A percentile compares a stretch with the other conserved stretches of the same genome.
Evolutionary conservation across 768 basidiomycete species (phyloP).

Genomic region (Leccinum uliginosum): DNA sequence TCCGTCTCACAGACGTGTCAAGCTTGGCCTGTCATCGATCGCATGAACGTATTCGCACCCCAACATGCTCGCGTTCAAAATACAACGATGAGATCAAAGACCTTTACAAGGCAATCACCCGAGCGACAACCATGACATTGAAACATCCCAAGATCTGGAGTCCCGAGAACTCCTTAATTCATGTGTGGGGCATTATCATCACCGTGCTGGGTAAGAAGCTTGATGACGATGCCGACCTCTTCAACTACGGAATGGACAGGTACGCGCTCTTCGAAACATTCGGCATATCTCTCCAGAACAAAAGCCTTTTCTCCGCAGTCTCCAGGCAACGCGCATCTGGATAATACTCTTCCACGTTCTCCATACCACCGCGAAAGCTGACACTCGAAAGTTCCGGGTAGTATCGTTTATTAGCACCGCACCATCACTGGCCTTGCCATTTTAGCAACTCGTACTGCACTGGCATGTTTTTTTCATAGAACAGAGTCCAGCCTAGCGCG

Average conservation of each 20-base stretch:
- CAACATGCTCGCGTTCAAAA: conserved; percentile 17
- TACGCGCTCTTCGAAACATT: not conserved
- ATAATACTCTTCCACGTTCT: conserved; percentile 35
- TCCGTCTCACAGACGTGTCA: not conserved
- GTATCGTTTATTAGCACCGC: conserved; percentile 36
- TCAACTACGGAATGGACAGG: conserved; percentile 12
- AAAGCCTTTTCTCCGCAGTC: conserved; percentile 19
- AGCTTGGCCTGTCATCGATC: conserved; percentile 14
- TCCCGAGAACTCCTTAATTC: conserved; percentile 8
- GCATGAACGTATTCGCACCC: conserved; percentile 20
- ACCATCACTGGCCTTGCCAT: conserved; percentile 26
- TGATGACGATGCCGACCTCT: conserved; percentile 8
- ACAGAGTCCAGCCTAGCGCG: conserved; percentile 13
- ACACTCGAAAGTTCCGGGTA: conserved; percentile 23
- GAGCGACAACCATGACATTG: not conserved
- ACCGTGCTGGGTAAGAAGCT: conserved; percentile 12
- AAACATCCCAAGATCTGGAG: conserved; percentile 18
- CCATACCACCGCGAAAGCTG: conserved; percentile 18
- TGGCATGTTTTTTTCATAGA: conserved; percentile 9
- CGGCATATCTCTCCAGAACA: not conserved
- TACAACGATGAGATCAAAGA: conserved; percentile 12
- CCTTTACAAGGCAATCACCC: conserved; percentile 9
- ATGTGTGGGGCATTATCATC: conserved; percentile 13
- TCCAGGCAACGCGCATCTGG: conserved; percentile 39
- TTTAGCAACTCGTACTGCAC: conserved; percentile 12